phyloP scores from a whole-genome alignment of 352 stramenopile species.

The Globisporangium abappressorium region DNA sequence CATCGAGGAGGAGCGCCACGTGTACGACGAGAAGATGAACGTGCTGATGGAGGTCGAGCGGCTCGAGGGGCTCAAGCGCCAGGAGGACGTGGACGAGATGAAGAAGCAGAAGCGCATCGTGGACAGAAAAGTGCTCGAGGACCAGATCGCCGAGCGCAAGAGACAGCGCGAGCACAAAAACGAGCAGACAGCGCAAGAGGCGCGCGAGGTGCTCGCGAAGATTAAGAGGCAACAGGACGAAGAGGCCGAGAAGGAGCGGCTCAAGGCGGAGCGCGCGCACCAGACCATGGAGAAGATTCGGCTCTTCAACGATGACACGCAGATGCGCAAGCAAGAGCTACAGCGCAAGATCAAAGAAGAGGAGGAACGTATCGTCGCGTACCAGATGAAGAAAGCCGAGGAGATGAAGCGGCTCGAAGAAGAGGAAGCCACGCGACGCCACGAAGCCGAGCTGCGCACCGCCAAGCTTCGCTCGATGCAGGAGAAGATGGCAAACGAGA shows the following conservation, averaged over 20 bases:
- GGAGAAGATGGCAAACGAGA: slow-evolving; percentile 86
- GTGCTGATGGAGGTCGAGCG: slow-evolving; percentile 94
- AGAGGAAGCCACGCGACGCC: slow-evolving; percentile 56
- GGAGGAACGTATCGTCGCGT: slow-evolving; percentile 63
- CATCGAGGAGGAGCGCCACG: slow-evolving; percentile 67
- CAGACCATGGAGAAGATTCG: slow-evolving; percentile 71
- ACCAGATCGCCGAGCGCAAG: slow-evolving; percentile 74
- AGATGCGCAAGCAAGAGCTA: slow-evolving; percentile 46
- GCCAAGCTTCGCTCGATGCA: slow-evolving; percentile 78
- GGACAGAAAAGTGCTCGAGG: slow-evolving; percentile 86
- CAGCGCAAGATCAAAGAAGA: slow-evolving; percentile 81
- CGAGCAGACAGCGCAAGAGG: slow-evolving; percentile 67
- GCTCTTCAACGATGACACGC: slow-evolving; percentile 60
- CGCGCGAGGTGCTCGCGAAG: slow-evolving; percentile 83
- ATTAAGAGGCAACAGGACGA: slow-evolving; percentile 77
- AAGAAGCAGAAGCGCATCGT: slow-evolving; percentile 85
- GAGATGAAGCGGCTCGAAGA: slow-evolving; percentile 62
- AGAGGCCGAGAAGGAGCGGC: slow-evolving; percentile 66
- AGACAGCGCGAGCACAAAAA: slow-evolving; percentile 44
- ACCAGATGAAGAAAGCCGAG: slow-evolving; percentile 73
- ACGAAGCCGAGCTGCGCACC: slow-evolving; percentile 72
- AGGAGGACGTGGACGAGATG: slow-evolving; percentile 87
- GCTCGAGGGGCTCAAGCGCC: slow-evolving; percentile 87
- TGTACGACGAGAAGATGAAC: slow-evolving; percentile 94
- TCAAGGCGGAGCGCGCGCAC: slow-evolving; percentile 54